phyloP scores from a whole-genome alignment of 805 yeast genomes.

The Cyberlindnera mississippiensis region DNA sequence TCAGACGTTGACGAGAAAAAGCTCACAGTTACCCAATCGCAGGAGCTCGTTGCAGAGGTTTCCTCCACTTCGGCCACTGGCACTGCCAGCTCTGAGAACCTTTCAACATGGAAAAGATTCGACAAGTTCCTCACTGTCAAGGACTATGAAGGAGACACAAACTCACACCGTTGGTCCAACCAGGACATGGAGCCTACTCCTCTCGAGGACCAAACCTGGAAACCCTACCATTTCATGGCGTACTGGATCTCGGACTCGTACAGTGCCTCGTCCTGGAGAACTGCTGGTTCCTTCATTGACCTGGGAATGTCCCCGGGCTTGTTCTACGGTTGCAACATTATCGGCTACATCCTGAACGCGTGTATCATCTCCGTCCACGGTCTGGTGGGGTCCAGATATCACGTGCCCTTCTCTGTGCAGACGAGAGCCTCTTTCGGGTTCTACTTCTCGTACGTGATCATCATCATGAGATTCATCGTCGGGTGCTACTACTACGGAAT shows the following conservation, averaged over 20 bases:
- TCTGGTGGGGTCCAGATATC: slow-evolving; percentile 14
- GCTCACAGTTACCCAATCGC: too few relatives aligned
- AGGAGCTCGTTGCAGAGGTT: too few relatives aligned
- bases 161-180: slow-evolving; percentile 11
- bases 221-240: slow-evolving; percentile 15
- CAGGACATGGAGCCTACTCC: slow-evolving; percentile 17
- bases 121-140: too few relatives aligned
- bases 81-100: too few relatives aligned
- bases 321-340: slow-evolving; percentile 12
- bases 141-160: too few relatives aligned
- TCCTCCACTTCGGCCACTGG: too few relatives aligned
- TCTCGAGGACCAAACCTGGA: slow-evolving; percentile 14
- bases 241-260: slow-evolving; percentile 18
- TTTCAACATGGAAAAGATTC: too few relatives aligned
- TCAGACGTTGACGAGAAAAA: too few relatives aligned
- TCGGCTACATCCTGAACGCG: slow-evolving; percentile 11
- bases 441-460: slow-evolving; percentile 14
- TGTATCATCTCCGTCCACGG: slow-evolving; percentile 12
- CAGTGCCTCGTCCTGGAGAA: slow-evolving; percentile 17
- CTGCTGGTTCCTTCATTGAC: slow-evolving; percentile 16
- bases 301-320: slow-evolving; percentile 14
- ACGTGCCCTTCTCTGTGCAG: slow-evolving; percentile 16
- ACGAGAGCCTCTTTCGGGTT: slow-evolving; percentile 15
- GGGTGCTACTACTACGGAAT: slow-evolving; percentile 19
- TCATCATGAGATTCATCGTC: slow-evolving; percentile 14